A percentile compares a stretch with the other conserved stretches of the same genome.
Conservation (phyloP, 208 protist genomes). For the Phytomonas serpens region DNA sequence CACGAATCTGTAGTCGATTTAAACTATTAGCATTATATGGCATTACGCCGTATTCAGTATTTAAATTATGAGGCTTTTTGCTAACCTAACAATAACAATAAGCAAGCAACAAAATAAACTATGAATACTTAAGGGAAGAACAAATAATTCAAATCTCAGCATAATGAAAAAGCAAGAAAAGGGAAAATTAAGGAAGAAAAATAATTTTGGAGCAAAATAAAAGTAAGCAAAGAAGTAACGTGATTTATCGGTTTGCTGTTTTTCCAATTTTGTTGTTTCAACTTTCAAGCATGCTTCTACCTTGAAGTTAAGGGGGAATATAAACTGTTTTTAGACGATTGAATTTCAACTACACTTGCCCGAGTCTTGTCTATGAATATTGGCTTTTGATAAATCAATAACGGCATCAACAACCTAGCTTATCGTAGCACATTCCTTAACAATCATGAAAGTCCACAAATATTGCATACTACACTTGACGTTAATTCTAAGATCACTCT, state of each 20-base stretch:
- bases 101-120: conserved; percentile 17
- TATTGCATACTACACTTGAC: conserved; percentile 63
- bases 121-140: neutral
- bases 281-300: neutral
- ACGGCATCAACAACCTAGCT: conserved; percentile 77
- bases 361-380: neutral
- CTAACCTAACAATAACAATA: neutral
- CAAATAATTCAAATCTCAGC: neutral
- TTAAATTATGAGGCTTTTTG: neutral
- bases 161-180: neutral
- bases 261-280: neutral
- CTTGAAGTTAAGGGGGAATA: neutral
- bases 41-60: conserved; percentile 17
- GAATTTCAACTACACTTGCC: neutral
- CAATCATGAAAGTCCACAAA: conserved; percentile 77
- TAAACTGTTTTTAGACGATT: neutral
- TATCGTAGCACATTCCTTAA: conserved; percentile 36
- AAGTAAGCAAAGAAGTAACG: neutral
- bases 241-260: neutral
- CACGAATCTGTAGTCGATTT: conserved; percentile 73
- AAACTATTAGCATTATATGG: conserved; percentile 47
- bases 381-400: conserved; percentile 28
- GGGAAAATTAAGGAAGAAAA: conserved; percentile 2
- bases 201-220: neutral
- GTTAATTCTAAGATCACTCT: conserved; percentile 78